A percentile compares a stretch with the other conserved stretches of the same genome.
phyloP scores from a whole-genome alignment of 257 asterid genomes.

The Nicotiana otophora region DNA sequence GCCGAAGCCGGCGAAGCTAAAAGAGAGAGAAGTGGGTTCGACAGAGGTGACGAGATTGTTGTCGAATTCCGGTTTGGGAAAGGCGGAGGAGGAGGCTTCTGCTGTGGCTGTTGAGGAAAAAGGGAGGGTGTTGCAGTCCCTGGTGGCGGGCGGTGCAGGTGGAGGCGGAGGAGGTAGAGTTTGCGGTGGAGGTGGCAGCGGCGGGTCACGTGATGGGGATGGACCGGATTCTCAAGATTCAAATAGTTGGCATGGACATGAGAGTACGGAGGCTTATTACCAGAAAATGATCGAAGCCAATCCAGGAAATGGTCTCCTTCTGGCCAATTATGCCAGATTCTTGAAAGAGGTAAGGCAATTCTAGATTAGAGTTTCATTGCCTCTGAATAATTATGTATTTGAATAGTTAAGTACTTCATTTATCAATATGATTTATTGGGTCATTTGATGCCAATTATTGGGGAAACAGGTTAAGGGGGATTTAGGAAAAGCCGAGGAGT shows the following conservation, averaged over 20 bases:
- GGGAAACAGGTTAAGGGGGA: slow-evolving; percentile 58
- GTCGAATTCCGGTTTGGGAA: slow-evolving; percentile 25
- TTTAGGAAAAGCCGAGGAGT: slow-evolving; percentile 79
- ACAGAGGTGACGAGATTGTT: slow-evolving; percentile 11
- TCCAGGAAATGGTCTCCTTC: slow-evolving; percentile 60
- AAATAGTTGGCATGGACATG: slow-evolving; percentile 50
- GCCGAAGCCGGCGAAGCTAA: neutral
- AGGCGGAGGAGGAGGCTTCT: slow-evolving; percentile 17
- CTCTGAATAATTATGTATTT: neutral
- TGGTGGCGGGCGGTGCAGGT: slow-evolving; percentile 13
- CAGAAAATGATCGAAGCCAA: slow-evolving; percentile 71
- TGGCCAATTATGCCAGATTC: slow-evolving; percentile 78
- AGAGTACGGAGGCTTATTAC: slow-evolving; percentile 52
- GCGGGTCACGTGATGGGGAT: slow-evolving; percentile 31
- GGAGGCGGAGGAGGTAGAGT: slow-evolving; percentile 15
- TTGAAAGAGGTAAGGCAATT: slow-evolving; percentile 56
- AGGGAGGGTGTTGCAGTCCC: slow-evolving; percentile 29
- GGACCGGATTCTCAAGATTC: slow-evolving; percentile 45
- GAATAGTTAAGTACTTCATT: neutral
- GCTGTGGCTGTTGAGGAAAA: slow-evolving; percentile 17
- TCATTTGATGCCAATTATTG: neutral
- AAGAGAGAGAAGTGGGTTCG: neutral
- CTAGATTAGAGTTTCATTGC: neutral
- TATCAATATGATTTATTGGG: neutral
- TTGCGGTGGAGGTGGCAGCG: slow-evolving; percentile 38